Evolutionary conservation across 2,329 filamentous ascomycete genomes (phyloP).

Genomic region (Endothia cerciana): DNA sequence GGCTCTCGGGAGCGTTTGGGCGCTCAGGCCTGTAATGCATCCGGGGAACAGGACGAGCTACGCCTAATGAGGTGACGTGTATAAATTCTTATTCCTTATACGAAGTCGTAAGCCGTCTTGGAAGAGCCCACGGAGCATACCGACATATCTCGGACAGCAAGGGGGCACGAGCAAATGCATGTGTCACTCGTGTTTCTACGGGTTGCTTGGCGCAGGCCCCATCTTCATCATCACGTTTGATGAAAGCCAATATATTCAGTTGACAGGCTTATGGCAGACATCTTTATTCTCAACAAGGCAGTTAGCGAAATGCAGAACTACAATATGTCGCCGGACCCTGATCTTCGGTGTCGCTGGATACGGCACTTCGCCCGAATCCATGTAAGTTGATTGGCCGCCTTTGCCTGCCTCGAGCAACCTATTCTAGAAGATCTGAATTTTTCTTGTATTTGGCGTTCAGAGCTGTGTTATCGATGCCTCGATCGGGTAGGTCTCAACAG

Average conservation of each 20-base stretch:
- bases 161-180: background rate
- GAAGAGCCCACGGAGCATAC: too few relatives aligned
- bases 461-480: background rate
- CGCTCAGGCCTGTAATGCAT: too few relatives aligned
- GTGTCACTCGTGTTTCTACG: background rate
- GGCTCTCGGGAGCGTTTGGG: too few relatives aligned
- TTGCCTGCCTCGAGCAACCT: background rate
- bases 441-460: background rate
- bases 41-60: too few relatives aligned
- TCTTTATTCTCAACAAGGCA: background rate
- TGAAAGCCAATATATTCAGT: background rate
- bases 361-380: background rate
- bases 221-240: background rate
- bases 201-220: background rate
- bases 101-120: too few relatives aligned
- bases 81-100: too few relatives aligned
- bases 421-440: background rate
- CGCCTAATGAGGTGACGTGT: too few relatives aligned
- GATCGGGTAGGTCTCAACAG: background rate
- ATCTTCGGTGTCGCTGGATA: background rate
- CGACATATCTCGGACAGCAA: background rate
- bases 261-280: background rate
- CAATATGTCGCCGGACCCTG: background rate
- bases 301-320: background rate
- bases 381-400: conserved; percentile 16